Conservation (phyloP, 345 rosid species). For the Streptanthus diversifolius region DNA sequence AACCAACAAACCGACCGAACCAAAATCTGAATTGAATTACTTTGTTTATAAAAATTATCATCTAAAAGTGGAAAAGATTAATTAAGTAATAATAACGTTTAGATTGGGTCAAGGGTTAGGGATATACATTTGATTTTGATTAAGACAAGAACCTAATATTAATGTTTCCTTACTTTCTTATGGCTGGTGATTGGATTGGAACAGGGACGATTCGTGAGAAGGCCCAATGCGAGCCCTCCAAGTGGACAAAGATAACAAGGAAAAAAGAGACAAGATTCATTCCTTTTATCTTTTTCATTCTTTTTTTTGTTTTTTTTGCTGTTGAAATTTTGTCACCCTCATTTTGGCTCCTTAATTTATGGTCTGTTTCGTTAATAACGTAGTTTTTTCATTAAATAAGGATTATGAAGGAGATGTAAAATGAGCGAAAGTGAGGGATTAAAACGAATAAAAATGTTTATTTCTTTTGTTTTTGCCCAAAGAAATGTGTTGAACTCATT, state of each 20-base stretch:
- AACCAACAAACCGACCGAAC: neutral
- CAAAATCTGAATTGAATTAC: neutral
- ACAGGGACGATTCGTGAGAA: slow-evolving; percentile 41
- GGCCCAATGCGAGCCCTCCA: slow-evolving; percentile 33
- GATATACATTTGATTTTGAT: slow-evolving; percentile 10
- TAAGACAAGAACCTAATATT: slow-evolving; percentile 29
- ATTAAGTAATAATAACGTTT: neutral
- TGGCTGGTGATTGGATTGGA: slow-evolving; percentile 28
- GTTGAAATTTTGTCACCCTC: slow-evolving; percentile 18
- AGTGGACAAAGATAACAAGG: slow-evolving; percentile 30
- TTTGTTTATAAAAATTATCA: neutral
- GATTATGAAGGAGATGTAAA: slow-evolving; percentile 1
- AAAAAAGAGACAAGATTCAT: slow-evolving; percentile 14
- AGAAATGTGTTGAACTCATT: neutral
- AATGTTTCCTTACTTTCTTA: slow-evolving; percentile 18
- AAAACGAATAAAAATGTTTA: neutral
- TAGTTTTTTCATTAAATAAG: slow-evolving; percentile 1
- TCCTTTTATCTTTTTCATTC: slow-evolving; percentile 10
- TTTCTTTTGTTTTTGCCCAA: neutral
- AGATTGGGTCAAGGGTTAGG: neutral
- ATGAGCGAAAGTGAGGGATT: slow-evolving; percentile 9
- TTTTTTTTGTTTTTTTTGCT: neutral
- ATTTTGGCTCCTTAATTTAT: slow-evolving; percentile 11
- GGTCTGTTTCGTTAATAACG: slow-evolving; percentile 8
- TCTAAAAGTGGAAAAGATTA: neutral